Conservation (phyloP, 78 protist genomes). For the Corallochytrium limacisporum region DNA sequence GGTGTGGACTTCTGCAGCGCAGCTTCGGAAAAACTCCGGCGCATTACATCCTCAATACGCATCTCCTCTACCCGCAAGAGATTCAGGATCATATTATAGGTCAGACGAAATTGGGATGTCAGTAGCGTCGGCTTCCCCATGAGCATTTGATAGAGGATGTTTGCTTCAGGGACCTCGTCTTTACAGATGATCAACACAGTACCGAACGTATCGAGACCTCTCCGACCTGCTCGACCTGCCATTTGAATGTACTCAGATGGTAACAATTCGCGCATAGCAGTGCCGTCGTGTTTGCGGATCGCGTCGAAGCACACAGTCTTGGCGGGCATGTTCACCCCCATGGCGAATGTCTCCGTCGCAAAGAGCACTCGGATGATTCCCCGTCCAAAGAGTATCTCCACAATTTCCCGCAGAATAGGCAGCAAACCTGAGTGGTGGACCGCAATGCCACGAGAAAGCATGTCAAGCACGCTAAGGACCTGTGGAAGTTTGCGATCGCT, state of each 20-base stretch:
- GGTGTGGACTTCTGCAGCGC: neutral
- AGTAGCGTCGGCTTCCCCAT: slow-evolving; percentile 49
- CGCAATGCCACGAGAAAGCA: slow-evolving; percentile 74
- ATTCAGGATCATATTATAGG: slow-evolving; percentile 83
- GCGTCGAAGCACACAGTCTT: slow-evolving; percentile 71
- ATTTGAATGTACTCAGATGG: slow-evolving; percentile 86
- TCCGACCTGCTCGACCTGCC: slow-evolving; percentile 94
- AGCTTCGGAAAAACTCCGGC: slow-evolving; percentile 15
- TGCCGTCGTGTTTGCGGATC: slow-evolving; percentile 76
- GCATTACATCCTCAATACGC: slow-evolving; percentile 4
- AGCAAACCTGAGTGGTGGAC: slow-evolving; percentile 93
- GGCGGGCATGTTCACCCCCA: slow-evolving; percentile 99
- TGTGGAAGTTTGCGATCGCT: neutral
- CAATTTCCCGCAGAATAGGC: slow-evolving; percentile 84
- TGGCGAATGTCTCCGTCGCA: slow-evolving; percentile 98
- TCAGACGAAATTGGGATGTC: slow-evolving; percentile 63
- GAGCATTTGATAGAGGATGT: slow-evolving; percentile 28
- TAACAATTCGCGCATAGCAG: neutral
- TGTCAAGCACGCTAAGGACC: neutral
- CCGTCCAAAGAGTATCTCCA: slow-evolving; percentile 77
- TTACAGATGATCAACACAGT: slow-evolving; percentile 53
- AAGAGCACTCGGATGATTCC: slow-evolving; percentile 63
- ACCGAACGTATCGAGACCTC: slow-evolving; percentile 85
- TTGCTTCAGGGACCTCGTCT: slow-evolving; percentile 4
- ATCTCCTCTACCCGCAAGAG: slow-evolving; percentile 50